Evolutionary conservation across 177 flowering plant species (phyloP).

Genomic region (Vitis hybrid): DNA sequence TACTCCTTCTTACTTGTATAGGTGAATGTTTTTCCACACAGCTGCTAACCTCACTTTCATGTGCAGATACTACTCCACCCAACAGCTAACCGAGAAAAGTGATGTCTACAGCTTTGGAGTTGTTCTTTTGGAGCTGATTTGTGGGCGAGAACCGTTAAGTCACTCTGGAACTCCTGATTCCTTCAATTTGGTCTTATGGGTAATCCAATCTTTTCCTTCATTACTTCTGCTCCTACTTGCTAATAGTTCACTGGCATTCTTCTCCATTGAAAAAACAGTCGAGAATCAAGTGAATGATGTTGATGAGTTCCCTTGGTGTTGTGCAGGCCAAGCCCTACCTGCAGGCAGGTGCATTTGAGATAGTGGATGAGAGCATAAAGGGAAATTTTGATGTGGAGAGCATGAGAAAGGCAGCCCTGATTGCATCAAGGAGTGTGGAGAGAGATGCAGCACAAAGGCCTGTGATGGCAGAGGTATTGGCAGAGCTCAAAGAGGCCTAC

Average conservation of each 20-base stretch:
- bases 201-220: slow-evolving; percentile 19
- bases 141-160: slow-evolving; percentile 81
- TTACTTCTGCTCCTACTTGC: not conserved
- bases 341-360: slow-evolving; percentile 85
- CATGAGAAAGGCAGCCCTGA: slow-evolving; percentile 61
- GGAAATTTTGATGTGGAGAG: slow-evolving; percentile 69
- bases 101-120: slow-evolving; percentile 93
- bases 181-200: slow-evolving; percentile 89
- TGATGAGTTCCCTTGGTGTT: not conserved
- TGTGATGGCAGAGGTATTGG: slow-evolving; percentile 59
- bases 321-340: slow-evolving; percentile 87
- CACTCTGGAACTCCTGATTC: slow-evolving; percentile 79
- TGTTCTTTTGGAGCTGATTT: slow-evolving; percentile 87
- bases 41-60: slow-evolving; percentile 5
- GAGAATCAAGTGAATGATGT: not conserved
- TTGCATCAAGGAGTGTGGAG: slow-evolving; percentile 78
- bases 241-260: not conserved
- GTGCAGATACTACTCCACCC: slow-evolving; percentile 78
- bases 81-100: slow-evolving; percentile 88
- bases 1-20: no score
- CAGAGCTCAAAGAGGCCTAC: slow-evolving; percentile 79
- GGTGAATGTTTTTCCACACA: not conserved
- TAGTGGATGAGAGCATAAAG: slow-evolving; percentile 68
- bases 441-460: slow-evolving; percentile 83
- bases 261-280: not conserved